phyloP scores from a whole-genome alignment of 108 stramenopile genomes.

The Nannochloropsis gaditana region DNA sequence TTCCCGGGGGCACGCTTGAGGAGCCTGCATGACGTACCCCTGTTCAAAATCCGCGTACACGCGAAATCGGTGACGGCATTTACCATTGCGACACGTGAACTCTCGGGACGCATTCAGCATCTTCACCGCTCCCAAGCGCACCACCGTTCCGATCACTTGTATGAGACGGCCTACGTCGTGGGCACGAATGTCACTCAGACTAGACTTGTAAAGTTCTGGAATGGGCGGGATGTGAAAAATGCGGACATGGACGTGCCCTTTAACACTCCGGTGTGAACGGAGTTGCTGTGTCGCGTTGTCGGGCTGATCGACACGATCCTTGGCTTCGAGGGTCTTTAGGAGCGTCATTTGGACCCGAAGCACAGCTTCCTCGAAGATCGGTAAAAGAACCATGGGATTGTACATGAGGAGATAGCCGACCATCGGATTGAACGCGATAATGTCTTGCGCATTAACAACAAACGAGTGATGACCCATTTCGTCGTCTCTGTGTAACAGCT shows the following conservation, averaged over 20 bases:
- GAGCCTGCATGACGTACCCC: slow-evolving; percentile 71
- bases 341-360: background rate
- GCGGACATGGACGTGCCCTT: slow-evolving; percentile 69
- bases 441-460: background rate
- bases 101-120: slow-evolving; percentile 80
- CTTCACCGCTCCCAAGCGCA: slow-evolving; percentile 72
- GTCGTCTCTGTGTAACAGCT: background rate
- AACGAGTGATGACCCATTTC: background rate
- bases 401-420: background rate
- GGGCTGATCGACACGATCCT: background rate
- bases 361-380: background rate
- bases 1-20: slow-evolving; percentile 62
- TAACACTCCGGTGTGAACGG: slow-evolving; percentile 19
- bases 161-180: slow-evolving; percentile 77
- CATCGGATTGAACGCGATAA: background rate
- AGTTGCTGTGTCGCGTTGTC: background rate
- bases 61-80: slow-evolving; percentile 65
- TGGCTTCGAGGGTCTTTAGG: background rate
- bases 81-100: slow-evolving; percentile 67
- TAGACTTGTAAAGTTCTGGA: slow-evolving; percentile 63
- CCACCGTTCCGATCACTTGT: slow-evolving; percentile 85
- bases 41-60: slow-evolving; percentile 77
- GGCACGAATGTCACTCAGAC: slow-evolving; percentile 64
- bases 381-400: background rate
- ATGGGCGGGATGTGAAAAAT: slow-evolving; percentile 80